Conservation (phyloP, 2,329 filamentous ascomycete species). For the Ophiocordyceps australis region DNA sequence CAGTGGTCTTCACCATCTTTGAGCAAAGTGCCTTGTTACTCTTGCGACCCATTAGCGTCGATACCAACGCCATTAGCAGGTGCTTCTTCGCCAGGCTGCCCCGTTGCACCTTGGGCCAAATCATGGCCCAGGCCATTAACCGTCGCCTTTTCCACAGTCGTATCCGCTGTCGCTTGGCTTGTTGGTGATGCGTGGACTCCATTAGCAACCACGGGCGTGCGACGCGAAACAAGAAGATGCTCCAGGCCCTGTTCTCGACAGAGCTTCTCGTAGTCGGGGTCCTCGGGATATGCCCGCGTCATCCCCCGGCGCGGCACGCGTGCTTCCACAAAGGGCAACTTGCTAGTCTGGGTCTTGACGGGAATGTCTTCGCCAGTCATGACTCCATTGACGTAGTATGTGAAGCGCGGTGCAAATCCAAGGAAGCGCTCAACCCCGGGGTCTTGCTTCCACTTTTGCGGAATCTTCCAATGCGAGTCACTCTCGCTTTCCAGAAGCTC, state of each 20-base stretch:
- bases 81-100: no score
- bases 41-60: no score
- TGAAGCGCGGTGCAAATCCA: slow-evolving; percentile 35
- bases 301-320: slow-evolving; percentile 37
- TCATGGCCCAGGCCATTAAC: no score
- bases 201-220: slow-evolving; percentile 24
- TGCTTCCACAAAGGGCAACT: slow-evolving; percentile 33
- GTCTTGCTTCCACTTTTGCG: slow-evolving; percentile 40
- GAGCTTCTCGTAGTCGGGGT: slow-evolving; percentile 36
- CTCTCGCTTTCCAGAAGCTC: slow-evolving; percentile 36
- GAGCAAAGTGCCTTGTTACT: no score
- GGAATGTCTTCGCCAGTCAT: slow-evolving; percentile 33
- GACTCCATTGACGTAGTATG: slow-evolving; percentile 38
- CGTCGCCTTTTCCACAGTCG: no score
- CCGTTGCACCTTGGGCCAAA: no score
- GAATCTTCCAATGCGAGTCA: slow-evolving; percentile 17
- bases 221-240: slow-evolving; percentile 29
- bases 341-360: slow-evolving; percentile 26
- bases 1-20: no score
- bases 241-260: slow-evolving; percentile 38
- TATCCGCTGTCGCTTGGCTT: slow-evolving; percentile 19
- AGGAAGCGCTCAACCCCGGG: slow-evolving; percentile 31
- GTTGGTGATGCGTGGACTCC: slow-evolving; percentile 27
- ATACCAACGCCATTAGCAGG: no score
- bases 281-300: slow-evolving; percentile 30